A percentile compares a stretch with the other conserved stretches of the same genome.
Conservation (phyloP, 352 stramenopile genomes). For the Phytophthora meadii region DNA sequence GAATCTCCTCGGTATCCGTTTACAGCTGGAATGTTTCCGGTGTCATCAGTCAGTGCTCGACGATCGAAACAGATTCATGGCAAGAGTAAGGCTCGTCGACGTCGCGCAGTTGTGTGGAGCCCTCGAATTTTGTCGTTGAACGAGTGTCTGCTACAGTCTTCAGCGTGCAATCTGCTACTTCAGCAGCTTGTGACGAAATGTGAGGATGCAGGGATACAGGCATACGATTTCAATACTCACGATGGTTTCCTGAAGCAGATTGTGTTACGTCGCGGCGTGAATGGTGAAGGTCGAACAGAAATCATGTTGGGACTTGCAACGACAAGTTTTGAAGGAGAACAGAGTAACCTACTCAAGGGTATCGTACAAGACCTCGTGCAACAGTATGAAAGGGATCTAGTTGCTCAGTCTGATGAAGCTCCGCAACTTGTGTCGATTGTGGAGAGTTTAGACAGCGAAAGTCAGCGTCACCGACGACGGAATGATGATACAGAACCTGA, state of each 20-base stretch:
- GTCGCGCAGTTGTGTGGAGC: constrained; percentile 51
- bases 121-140: constrained; percentile 74
- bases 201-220: constrained; percentile 37
- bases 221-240: constrained; percentile 72
- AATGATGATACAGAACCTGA: not conserved
- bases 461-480: constrained; percentile 46
- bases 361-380: constrained; percentile 44
- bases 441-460: constrained; percentile 67
- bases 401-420: not conserved
- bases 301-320: constrained; percentile 79
- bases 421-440: constrained; percentile 64
- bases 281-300: constrained; percentile 32
- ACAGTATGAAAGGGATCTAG: constrained; percentile 19
- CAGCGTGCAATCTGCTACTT: constrained; percentile 54
- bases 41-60: constrained; percentile 50
- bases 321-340: constrained; percentile 46
- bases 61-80: constrained; percentile 43
- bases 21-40: constrained; percentile 78
- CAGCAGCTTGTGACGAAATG: constrained; percentile 38
- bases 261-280: constrained; percentile 60
- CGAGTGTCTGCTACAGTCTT: constrained; percentile 58
- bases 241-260: constrained; percentile 74
- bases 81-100: constrained; percentile 44
- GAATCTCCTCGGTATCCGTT: constrained; percentile 38
- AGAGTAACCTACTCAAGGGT: constrained; percentile 36